Percentiles rank a stretch among this genome's conserved stretches.
Evolutionary conservation across 2,329 filamentous ascomycete species (phyloP).

Genomic region (Fusarium agapanthi): DNA sequence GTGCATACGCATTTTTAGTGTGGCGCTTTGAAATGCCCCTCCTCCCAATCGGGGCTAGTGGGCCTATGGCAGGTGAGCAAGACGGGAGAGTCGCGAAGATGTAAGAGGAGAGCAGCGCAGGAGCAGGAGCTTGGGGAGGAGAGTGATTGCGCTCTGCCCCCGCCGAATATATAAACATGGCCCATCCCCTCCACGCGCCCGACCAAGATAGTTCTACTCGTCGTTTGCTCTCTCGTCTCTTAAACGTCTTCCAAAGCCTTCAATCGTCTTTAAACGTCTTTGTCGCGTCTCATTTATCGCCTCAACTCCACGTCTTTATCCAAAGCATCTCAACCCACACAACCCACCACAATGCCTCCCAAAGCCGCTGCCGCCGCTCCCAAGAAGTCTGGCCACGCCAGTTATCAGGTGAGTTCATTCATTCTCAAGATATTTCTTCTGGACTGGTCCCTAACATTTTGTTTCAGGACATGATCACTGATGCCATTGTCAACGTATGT

Average conservation of each 20-base stretch:
- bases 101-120: constrained; percentile 26
- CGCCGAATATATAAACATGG: constrained; percentile 70
- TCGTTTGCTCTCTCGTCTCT: constrained; percentile 47
- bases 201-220: constrained; percentile 51
- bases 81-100: constrained; percentile 26
- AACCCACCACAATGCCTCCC: constrained; percentile 62
- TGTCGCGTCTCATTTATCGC: constrained; percentile 42
- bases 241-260: constrained; percentile 35
- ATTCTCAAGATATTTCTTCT: neutral
- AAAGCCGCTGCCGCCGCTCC: constrained; percentile 60
- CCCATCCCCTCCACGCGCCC: constrained; percentile 62
- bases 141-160: constrained; percentile 66
- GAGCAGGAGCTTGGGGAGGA: constrained; percentile 42
- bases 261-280: constrained; percentile 7
- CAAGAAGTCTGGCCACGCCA: constrained; percentile 63
- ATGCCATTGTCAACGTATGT: constrained; percentile 69
- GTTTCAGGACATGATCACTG: constrained; percentile 68
- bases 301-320: constrained; percentile 23
- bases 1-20: constrained; percentile 31
- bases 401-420: constrained; percentile 64
- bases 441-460: constrained; percentile 11
- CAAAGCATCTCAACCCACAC: constrained; percentile 34
- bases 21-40: constrained; percentile 40
- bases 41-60: constrained; percentile 37
- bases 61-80: constrained; percentile 38